Base-by-base conservation (phyloP, 1,284 basidiomycete genomes). In the Neotropicomus parvogracilis region DNA sequence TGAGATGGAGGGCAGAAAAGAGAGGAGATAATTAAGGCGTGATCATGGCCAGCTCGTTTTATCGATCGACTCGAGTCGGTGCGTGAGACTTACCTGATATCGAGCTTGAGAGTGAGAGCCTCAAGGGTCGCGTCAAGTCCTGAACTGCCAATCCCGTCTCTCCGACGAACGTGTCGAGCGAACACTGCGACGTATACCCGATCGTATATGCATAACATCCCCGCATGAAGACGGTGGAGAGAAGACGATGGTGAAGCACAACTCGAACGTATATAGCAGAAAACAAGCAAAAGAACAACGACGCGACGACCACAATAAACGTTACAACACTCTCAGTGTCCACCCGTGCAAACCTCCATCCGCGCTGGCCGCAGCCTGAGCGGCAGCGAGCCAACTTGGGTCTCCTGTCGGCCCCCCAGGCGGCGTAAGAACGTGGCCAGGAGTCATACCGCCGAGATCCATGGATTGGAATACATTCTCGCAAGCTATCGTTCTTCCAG, bases 401-500 rank as follows among this genome's bases (percentile, higher is more conserved):
- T 85, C 80, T 50, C 78, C 66, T 45, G 68, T 68, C 31, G 70
- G 69, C 28, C 69, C 67, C 40, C 51, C 68, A 53, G 33, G 68
- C 52, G 55, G 71, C 65, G 44, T 70, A 53, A 48, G 72, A 66
- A 62, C 70, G 68, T 44, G 66, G 2, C 64, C 62, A n/a, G 53
- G 56, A 26, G 64, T 69, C 57, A 72, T 70, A 56, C 71, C 57
- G 39, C 65, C 59, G 46, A 86, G 66, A 60, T 81, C 81, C 67
- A 87, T 75, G 14, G 71, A 67, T 55, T 83, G 79, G 66, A 86
- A 87, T 28, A 89, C 79, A 56, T 90, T 91, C 63, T 89, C 89
- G 60, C 85, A 88, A 29, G 88, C 78, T 47, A 93, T 83, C 54
- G 88, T 88, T 50, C 88, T 78, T 34, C 88, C 88, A 26, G 88